Percentiles rank a stretch among this genome's conserved stretches.
Evolutionary conservation across 257 asterid genomes (phyloP).

Genomic region (Solanum chmielewskii): DNA sequence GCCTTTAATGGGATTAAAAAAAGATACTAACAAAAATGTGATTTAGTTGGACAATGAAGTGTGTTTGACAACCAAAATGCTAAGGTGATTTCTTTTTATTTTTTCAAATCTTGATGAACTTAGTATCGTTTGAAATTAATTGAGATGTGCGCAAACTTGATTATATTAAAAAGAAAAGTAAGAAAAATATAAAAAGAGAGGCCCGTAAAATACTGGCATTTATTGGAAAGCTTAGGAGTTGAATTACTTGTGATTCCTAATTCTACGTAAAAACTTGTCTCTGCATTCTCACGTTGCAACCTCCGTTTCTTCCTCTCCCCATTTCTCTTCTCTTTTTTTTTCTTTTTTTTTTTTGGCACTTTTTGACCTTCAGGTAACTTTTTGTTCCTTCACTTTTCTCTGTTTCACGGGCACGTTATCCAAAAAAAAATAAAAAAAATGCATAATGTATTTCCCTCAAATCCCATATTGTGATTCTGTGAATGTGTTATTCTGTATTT

Average conservation of each 20-base stretch:
- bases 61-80: not conserved
- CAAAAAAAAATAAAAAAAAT: not conserved
- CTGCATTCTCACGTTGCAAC: not conserved
- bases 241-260: not conserved
- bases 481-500: not conserved
- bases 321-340: not conserved
- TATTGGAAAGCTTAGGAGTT: not conserved
- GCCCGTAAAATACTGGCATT: conserved; percentile 3
- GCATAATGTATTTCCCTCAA: not conserved
- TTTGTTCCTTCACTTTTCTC: not conserved
- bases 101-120: not conserved
- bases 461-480: not conserved
- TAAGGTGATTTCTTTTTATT: not conserved
- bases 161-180: not conserved
- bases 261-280: not conserved
- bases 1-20: not conserved
- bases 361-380: not conserved
- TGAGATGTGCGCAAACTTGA: not conserved
- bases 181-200: not conserved
- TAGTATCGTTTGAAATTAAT: not conserved
- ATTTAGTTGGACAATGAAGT: not conserved
- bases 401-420: not conserved
- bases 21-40: not conserved
- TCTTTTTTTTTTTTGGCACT: not conserved
- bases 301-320: not conserved